Evolutionary conservation across 2,329 filamentous ascomycete genomes (phyloP).

Genomic region (Fusarium graminum): DNA sequence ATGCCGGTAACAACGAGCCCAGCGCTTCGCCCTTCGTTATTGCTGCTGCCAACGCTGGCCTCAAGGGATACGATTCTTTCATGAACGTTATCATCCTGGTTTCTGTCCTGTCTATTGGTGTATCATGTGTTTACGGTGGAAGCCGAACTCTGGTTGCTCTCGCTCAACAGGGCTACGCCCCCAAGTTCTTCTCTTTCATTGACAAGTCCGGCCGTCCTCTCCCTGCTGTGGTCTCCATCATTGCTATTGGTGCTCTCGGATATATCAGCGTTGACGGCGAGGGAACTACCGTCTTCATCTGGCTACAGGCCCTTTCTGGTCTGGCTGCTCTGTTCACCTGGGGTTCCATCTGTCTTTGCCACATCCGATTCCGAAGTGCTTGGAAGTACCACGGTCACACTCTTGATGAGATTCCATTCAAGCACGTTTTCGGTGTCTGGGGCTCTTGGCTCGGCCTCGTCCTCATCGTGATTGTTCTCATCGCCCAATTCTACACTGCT

Average conservation of each 20-base stretch:
- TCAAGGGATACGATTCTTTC: conserved; percentile 65
- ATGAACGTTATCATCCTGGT: conserved; percentile 72
- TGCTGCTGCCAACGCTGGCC: conserved; percentile 66
- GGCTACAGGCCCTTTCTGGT: conserved; percentile 75
- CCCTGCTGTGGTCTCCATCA: conserved; percentile 61
- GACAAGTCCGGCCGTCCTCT: conserved; percentile 70
- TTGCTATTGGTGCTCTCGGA: conserved; percentile 65
- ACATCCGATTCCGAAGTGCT: conserved; percentile 76
- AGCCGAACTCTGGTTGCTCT: conserved; percentile 71
- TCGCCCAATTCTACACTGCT: conserved; percentile 67
- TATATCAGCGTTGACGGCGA: conserved; percentile 61
- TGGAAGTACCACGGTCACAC: conserved; percentile 73
- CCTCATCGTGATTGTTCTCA: conserved; percentile 68
- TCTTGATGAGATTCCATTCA: conserved; percentile 76
- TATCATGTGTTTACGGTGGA: conserved; percentile 70
- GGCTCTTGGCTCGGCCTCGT: conserved; percentile 74
- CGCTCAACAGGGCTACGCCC: conserved; percentile 70
- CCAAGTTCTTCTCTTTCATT: conserved; percentile 68
- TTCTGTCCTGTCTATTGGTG: conserved; percentile 70
- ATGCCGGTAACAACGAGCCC: conserved; percentile 57
- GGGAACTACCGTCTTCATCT: conserved; percentile 69
- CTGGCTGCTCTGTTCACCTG: conserved; percentile 76
- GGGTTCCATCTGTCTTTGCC: conserved; percentile 76
- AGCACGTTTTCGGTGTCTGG: conserved; percentile 69
- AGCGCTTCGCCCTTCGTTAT: conserved; percentile 68